Base-by-base conservation (phyloP, 1,284 basidiomycete species). In the Trichosporon sp. region DNA sequence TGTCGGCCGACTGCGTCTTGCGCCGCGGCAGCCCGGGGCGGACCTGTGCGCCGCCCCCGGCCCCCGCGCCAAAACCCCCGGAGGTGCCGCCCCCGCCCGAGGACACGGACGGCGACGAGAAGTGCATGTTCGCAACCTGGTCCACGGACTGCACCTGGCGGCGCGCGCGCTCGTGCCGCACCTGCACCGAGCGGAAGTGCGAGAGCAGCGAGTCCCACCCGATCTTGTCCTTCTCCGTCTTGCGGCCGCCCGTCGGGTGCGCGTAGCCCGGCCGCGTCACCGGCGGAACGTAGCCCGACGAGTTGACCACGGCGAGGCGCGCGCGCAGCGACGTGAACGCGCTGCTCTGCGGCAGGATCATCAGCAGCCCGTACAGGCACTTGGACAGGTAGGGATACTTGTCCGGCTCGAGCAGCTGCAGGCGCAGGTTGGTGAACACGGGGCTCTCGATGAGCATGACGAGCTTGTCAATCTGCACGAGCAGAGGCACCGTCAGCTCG, bases 391-490 rank as follows among this genome's bases (percentile, higher is more conserved):
- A 93, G 0, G 97, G 96, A 79, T 98, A 91, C 88, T 91, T 89
- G 75, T 99, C 96, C 6, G 97, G 97, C 80, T 99, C 97, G 53
- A 99, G 87, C 6, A 99, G 87, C 83, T 99, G 97, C 3, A 99
- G 85, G 18, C 96, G 92, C n/a, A 99, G 87, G 79, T 96, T 95
- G 51, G 96, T 99, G 80, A 99, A 99, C 7, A 99, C 95, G 0
- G 97, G 97, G 5, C 93, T 95, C 82, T 99, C 97, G 70, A 99
- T 95, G 8, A 99, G 86, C 83, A 99, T 96, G 13, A 99, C 96
- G 6, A 99, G 88, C 81, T 98, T 98, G 84, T 99, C 97, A 38
- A 99, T 91, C 79, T 99, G 97, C 2, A 99, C 94, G 18, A 99
- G 86, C 78, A 99, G 88, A 27, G 89, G 89, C 3, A 99, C 95